phyloP scores from a whole-genome alignment of 1,284 basidiomycete species.

The Malassezia globosa region DNA sequence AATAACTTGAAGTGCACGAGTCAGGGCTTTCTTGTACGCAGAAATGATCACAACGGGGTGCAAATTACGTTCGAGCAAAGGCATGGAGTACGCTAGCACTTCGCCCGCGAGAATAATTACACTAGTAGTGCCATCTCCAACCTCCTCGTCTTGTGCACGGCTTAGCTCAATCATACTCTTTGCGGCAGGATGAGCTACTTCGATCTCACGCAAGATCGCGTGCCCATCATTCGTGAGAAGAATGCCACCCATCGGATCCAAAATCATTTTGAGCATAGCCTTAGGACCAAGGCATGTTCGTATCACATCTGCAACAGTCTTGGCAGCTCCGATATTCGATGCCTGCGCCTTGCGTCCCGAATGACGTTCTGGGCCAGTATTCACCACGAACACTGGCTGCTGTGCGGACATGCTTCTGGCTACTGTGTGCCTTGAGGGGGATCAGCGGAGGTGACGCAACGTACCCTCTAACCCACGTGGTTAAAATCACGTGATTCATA shows the following conservation, averaged over 20 bases:
- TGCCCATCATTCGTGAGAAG: slow-evolving; percentile 87
- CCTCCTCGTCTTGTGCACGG: slow-evolving; percentile 94
- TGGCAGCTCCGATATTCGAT: slow-evolving; percentile 92
- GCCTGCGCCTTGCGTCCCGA: slow-evolving; percentile 89
- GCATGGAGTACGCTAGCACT: slow-evolving; percentile 86
- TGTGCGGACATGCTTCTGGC: slow-evolving; percentile 37
- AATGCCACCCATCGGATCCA: slow-evolving; percentile 55
- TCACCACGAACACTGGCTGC: slow-evolving; percentile 45
- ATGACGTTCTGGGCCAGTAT: slow-evolving; percentile 84
- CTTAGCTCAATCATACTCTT: slow-evolving; percentile 99
- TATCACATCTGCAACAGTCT: slow-evolving; percentile 99
- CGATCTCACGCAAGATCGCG: slow-evolving; percentile 91
- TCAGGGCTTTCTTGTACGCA: slow-evolving; percentile 89
- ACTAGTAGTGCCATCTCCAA: slow-evolving; percentile 92
- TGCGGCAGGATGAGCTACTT: slow-evolving; percentile 93
- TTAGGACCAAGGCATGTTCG: slow-evolving; percentile 93
- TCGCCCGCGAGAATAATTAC: slow-evolving; percentile 98
- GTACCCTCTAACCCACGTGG: too few relatives aligned
- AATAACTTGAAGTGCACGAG: slow-evolving; percentile 78
- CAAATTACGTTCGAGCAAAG: slow-evolving; percentile 86
- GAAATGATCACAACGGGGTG: slow-evolving; percentile 98
- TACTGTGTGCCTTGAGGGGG: too few relatives aligned
- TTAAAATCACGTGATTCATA: too few relatives aligned
- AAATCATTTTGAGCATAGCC: slow-evolving; percentile 98
- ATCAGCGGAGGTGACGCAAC: too few relatives aligned